Conservation (phyloP, 2,329 filamentous ascomycete genomes). For the Podosphaera aphanis region DNA sequence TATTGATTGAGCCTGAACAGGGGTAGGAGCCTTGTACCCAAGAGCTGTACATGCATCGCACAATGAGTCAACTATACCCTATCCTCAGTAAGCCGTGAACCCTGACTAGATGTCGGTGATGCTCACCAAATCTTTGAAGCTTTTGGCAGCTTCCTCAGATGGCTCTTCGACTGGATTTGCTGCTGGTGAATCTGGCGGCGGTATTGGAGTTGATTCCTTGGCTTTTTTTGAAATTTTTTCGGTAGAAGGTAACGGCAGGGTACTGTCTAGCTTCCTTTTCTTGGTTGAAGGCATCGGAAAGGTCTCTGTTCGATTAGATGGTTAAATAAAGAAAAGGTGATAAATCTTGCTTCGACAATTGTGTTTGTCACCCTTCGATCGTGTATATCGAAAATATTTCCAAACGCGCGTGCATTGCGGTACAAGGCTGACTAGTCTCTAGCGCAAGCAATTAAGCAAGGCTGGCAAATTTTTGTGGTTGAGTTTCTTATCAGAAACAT, state of each 20-base stretch:
- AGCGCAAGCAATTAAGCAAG: too few relatives aligned
- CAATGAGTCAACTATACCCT: conserved; percentile 66
- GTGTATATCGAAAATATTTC: too few relatives aligned
- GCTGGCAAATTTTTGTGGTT: too few relatives aligned
- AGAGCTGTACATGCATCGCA: conserved; percentile 71
- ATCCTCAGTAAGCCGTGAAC: background rate
- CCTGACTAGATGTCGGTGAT: background rate
- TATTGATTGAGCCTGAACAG: conserved; percentile 72
- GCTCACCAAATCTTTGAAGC: conserved; percentile 25
- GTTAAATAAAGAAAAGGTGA: too few relatives aligned
- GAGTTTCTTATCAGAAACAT: too few relatives aligned
- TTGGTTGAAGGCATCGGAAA: conserved; percentile 15
- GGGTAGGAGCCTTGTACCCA: conserved; percentile 66
- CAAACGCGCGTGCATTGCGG: too few relatives aligned
- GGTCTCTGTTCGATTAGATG: too few relatives aligned
- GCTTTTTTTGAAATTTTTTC: conserved; percentile 7
- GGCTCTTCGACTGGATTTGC: conserved; percentile 8
- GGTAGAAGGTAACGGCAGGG: conserved; percentile 5
- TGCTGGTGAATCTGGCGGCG: conserved; percentile 3
- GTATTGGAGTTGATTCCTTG: conserved; percentile 3
- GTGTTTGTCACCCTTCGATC: too few relatives aligned
- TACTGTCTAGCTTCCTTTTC: conserved; percentile 13
- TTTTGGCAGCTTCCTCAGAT: conserved; percentile 16
- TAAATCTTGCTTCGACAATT: too few relatives aligned
- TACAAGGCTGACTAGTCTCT: too few relatives aligned